Base-by-base conservation (phyloP, 106 monocot species). In the Vanilla planifolia region DNA sequence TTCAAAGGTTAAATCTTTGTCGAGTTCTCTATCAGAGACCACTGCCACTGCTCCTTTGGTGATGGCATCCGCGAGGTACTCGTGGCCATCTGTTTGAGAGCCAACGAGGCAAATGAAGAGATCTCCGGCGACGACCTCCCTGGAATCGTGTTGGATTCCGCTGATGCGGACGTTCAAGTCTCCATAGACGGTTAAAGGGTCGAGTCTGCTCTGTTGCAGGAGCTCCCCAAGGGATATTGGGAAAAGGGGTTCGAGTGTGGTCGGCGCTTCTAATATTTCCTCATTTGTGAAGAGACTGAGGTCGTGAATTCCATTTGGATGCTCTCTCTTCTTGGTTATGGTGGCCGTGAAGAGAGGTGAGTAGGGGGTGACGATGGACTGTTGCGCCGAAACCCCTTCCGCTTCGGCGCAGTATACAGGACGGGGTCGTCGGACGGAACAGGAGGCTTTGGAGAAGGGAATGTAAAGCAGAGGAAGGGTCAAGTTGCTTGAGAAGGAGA, bases 61-160 rank as follows among this genome's bases (percentile, higher is more conserved):
- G 41, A 75, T 75, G 8, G 87, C 87, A n/a, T 79, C 79, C 17
- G 63, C 67, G n/a, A 84, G 35, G 23, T 55, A 68, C 3, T 35
- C 41, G 40, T 84, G 84, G 36, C 71, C 79, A 47, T 84, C 79
- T 44, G 67, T 69, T 51, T 75, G 59, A 14, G 63, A 30, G 23
- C 66, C 78, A 3, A 50, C 26, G 13, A 67, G 75, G 55, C 71
- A 78, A 24, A 84, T 67, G 48, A 79, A 84, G 46, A 84, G 79
- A 50, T 84, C 84, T 8, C 84, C 84, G 3, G 71, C 27, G 22
- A 20, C 59, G 0, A 79, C 72, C 57, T 78, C 68, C 41, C 79
- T 71, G 11, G 75, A 84, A 75, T 84, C 79, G 39, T 79, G 67
- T 55, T 84, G 84, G 30, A 84, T 75, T 43, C 79, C 84, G 16